Evolutionary conservation across 495 filamentous ascomycete species (phyloP).

Genomic region (Penicillium fimorum): DNA sequence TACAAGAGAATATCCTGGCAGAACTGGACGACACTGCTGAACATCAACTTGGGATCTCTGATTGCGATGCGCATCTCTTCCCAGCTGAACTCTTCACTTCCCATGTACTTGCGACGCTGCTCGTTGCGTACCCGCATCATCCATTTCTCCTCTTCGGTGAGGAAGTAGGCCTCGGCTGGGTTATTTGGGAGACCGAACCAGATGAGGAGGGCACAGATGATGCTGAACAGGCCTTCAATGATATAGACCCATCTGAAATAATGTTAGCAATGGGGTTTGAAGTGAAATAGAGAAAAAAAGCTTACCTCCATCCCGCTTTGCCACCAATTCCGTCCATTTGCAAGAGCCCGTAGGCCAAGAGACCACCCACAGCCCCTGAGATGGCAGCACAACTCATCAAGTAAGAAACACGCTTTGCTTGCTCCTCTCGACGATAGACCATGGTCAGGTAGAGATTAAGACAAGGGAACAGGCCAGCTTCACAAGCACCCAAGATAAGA

Average conservation of each 20-base stretch:
- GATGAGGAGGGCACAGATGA: constrained; percentile 48
- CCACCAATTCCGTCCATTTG: constrained; percentile 46
- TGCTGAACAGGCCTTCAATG: constrained; percentile 54
- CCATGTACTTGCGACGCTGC: constrained; percentile 43
- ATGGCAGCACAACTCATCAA: constrained; percentile 45
- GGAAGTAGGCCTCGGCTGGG: constrained; percentile 52
- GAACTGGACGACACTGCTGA: constrained; percentile 51
- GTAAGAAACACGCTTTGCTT: constrained; percentile 44
- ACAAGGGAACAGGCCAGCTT: constrained; percentile 70
- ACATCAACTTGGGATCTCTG: constrained; percentile 39
- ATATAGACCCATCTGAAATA: constrained; percentile 48
- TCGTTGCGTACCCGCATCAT: constrained; percentile 51
- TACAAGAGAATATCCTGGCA: constrained; percentile 56
- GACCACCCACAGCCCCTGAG: constrained; percentile 44
- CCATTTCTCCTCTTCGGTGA: constrained; percentile 49
- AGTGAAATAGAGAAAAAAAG: not conserved
- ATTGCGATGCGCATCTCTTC: constrained; percentile 47
- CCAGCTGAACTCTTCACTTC: constrained; percentile 52
- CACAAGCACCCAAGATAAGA: constrained; percentile 60
- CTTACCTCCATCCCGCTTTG: constrained; percentile 43
- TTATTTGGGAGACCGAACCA: constrained; percentile 58
- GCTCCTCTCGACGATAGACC: constrained; percentile 50
- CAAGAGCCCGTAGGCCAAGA: constrained; percentile 46
- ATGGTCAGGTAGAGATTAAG: constrained; percentile 52
- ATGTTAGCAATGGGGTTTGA: not conserved